phyloP scores from a whole-genome alignment of 345 rosid species.

The Eucalyptus rudis region DNA sequence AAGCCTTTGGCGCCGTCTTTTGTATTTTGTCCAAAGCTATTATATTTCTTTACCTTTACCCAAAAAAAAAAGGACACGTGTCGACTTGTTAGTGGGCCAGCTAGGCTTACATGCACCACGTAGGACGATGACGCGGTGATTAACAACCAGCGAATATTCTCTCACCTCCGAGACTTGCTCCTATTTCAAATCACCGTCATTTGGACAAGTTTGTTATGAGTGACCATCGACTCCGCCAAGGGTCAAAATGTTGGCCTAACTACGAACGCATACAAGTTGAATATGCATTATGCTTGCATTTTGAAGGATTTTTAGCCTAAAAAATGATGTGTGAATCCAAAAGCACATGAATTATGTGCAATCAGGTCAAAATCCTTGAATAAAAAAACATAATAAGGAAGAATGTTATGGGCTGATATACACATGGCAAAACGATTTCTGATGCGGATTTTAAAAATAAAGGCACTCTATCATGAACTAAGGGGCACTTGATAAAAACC shows the following conservation, averaged over 20 bases:
- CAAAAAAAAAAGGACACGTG: no score
- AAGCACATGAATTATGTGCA: background rate
- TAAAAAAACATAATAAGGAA: background rate
- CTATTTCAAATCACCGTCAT: background rate
- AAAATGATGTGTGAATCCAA: background rate
- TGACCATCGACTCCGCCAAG: background rate
- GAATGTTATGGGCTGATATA: fast-evolving
- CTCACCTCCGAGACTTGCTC: background rate
- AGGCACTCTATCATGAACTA: background rate
- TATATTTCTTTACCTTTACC: no score
- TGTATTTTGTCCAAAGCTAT: no score
- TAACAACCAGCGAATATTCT: no score
- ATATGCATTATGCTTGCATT: background rate
- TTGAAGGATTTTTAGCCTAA: background rate
- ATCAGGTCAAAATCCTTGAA: background rate
- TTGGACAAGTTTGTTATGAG: background rate
- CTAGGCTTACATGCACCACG: no score
- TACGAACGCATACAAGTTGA: background rate
- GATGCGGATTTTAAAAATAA: background rate
- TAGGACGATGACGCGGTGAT: no score
- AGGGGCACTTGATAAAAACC: background rate
- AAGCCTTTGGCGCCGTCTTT: no score
- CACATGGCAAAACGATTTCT: fast-evolving
- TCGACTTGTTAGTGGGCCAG: no score
- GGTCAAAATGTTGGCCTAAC: background rate